Base-by-base conservation (phyloP, 306 rosid species). In the Mimosa bimucronata region DNA sequence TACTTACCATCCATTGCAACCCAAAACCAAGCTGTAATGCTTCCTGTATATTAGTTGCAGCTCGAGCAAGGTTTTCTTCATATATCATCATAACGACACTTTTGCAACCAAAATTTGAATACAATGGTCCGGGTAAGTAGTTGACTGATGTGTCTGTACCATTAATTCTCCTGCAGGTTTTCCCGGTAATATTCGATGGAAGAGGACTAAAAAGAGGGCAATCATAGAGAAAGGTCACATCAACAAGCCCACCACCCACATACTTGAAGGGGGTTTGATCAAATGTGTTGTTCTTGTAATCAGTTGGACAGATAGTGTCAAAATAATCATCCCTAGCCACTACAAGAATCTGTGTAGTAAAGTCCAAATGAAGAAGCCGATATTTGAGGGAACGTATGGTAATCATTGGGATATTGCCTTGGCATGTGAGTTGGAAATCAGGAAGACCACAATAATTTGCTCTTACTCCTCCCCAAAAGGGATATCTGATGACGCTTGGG, bases 321-420 rank as follows among this genome's bases (percentile, higher is more conserved):
- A 13, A 70, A 5, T 42, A 83, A 71, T 81, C 87, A 0, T 87
- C 90, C 13, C 87, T 78, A 0, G 87, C 86, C 0, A 87, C 68
- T 4, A 15, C 67, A 42, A 87, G 80, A 61, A 0, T 45, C 9
- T 58, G n/a, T 25, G 26, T 1, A 8, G 6, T 1, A 7, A 0
- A 0, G 1, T 7, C 0, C 83, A 80, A 81, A 0, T 0, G 3
- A 65, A 79, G 55, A 81, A 87, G 76, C 52, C 86, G 76, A 8
- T 87, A 87, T 25, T 21, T 81, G 44, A 50, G 25, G 1, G 0
- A 0, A 11, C 9, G 4, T 34, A 87, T n/a, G 26, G 15, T 71
- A 1, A 84, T 55, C 28, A 40, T 81, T 10, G 68, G 14, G 9
- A 25, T 23, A 0, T 0, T 0, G 0, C 0, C 0, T 37, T 84